Evolutionary conservation across 305 asterid species (phyloP).

Genomic region (Fraxinus sp.): DNA sequence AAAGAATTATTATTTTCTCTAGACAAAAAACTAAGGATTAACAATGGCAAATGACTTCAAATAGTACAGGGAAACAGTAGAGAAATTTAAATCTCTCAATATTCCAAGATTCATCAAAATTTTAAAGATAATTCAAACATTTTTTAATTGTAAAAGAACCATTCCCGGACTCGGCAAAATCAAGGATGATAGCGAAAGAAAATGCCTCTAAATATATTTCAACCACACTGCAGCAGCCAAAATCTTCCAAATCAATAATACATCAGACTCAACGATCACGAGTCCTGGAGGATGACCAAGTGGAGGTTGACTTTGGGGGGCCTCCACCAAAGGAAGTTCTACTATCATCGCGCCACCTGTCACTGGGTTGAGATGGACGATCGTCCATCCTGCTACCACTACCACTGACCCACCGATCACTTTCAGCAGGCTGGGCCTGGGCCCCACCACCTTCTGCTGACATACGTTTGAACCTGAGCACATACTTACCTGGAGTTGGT

Average conservation of each 20-base stretch:
- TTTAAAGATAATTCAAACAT: background rate
- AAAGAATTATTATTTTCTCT: background rate
- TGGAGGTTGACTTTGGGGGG: constrained; percentile 37
- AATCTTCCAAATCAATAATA: background rate
- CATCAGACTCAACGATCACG: background rate
- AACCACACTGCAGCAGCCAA: background rate
- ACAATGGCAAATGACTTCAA: background rate
- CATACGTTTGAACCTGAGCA: constrained; percentile 52
- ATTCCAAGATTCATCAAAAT: background rate
- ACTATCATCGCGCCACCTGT: constrained; percentile 56
- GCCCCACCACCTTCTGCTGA: constrained; percentile 35
- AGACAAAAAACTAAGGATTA: background rate
- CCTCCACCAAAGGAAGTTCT: constrained; percentile 30
- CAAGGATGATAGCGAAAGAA: background rate
- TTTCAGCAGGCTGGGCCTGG: constrained; percentile 46
- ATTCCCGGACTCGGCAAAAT: background rate
- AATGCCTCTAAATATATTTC: background rate
- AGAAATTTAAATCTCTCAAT: background rate
- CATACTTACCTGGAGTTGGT: constrained; percentile 52
- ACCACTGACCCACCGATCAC: constrained; percentile 60
- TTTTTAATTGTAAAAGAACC: background rate
- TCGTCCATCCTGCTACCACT: constrained; percentile 39
- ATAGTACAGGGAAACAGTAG: background rate
- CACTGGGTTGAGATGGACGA: constrained; percentile 38
- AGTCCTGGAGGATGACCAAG: constrained; percentile 42